These are phyloP conservation scores for Dictyophora rubrovolvata DNA, from an alignment of 768 basidiomycete species.

Conservation along the genomic window DNA sequence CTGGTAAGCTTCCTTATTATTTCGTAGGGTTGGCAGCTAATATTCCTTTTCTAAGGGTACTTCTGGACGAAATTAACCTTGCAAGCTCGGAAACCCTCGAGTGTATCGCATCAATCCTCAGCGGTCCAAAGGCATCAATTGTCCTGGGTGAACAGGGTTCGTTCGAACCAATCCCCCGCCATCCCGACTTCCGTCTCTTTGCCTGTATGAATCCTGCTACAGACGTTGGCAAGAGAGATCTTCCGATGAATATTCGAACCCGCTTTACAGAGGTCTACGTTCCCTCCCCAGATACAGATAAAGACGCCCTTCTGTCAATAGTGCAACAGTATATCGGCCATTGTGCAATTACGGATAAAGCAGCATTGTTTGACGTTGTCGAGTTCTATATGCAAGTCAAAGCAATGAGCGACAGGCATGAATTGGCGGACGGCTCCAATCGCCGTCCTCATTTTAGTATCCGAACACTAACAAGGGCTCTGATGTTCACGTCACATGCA, in stretches of 20 bases:
- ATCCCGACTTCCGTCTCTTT: slow-evolving; percentile 92
- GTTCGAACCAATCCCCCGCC: slow-evolving; percentile 79
- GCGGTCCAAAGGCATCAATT: slow-evolving; percentile 78
- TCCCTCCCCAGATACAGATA: slow-evolving; percentile 85
- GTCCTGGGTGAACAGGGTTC: slow-evolving; percentile 90
- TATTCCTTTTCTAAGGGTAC: slow-evolving; percentile 45
- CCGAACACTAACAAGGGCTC: slow-evolving; percentile 84
- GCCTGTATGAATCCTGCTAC: slow-evolving; percentile 99
- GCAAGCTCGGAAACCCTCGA: slow-evolving; percentile 92
- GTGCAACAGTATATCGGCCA: slow-evolving; percentile 83
- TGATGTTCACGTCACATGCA: slow-evolving; percentile 83
- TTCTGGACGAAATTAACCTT: slow-evolving; percentile 94
- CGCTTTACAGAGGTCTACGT: slow-evolving; percentile 96
- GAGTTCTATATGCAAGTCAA: slow-evolving; percentile 85
- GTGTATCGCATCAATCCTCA: slow-evolving; percentile 79
- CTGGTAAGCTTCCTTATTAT: slow-evolving; percentile 50
- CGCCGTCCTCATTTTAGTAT: slow-evolving; percentile 93
- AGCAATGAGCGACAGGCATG: slow-evolving; percentile 55
- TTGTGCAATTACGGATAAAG: slow-evolving; percentile 73
- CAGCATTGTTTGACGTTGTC: slow-evolving; percentile 80
- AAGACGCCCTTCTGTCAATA: slow-evolving; percentile 80
- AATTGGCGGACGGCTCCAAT: slow-evolving; percentile 89
- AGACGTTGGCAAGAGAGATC: slow-evolving; percentile 96
- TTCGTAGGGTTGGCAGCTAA: background rate
- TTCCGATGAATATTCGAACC: slow-evolving; percentile 80